These are phyloP conservation scores for Lactarius hatsudake DNA, from an alignment of 768 basidiomycete genomes.

Conservation along the genomic window DNA sequence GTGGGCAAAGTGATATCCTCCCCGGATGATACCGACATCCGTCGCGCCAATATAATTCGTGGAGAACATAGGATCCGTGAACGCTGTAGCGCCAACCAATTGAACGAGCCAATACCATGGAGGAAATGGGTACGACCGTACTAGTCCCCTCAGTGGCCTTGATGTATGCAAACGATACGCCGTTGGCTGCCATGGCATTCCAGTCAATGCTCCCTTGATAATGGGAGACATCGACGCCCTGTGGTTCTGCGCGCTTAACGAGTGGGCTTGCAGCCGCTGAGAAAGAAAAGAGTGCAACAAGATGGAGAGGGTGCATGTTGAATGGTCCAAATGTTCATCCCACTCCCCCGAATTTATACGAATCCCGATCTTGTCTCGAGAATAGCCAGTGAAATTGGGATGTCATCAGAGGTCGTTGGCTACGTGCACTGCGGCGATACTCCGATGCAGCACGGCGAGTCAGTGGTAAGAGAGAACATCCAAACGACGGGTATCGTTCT, in stretches of 20 bases:
- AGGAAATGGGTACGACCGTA: slow-evolving; percentile 28
- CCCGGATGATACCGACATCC: slow-evolving; percentile 55
- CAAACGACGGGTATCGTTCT: neutral
- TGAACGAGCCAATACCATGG: slow-evolving; percentile 27
- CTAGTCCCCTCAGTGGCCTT: slow-evolving; percentile 67
- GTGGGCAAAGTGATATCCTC: slow-evolving; percentile 59
- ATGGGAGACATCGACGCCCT: slow-evolving; percentile 56
- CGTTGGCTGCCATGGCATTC: slow-evolving; percentile 49
- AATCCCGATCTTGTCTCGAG: neutral
- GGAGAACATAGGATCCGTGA: slow-evolving; percentile 44
- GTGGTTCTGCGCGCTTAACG: slow-evolving; percentile 39
- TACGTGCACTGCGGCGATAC: neutral
- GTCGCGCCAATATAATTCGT: slow-evolving; percentile 57
- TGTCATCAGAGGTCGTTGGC: neutral
- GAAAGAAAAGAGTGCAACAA: neutral
- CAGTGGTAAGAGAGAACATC: neutral
- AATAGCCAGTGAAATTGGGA: neutral
- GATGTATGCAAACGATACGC: slow-evolving; percentile 57
- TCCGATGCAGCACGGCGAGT: neutral
- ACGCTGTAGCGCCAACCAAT: slow-evolving; percentile 30
- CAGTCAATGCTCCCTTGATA: slow-evolving; percentile 52
- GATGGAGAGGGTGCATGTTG: neutral
- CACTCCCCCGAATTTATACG: neutral
- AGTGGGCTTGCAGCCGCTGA: slow-evolving; percentile 10
- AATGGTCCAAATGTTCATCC: neutral